Evolutionary conservation across 305 asterid genomes (phyloP).

Genomic region (Salvia sclarea): DNA sequence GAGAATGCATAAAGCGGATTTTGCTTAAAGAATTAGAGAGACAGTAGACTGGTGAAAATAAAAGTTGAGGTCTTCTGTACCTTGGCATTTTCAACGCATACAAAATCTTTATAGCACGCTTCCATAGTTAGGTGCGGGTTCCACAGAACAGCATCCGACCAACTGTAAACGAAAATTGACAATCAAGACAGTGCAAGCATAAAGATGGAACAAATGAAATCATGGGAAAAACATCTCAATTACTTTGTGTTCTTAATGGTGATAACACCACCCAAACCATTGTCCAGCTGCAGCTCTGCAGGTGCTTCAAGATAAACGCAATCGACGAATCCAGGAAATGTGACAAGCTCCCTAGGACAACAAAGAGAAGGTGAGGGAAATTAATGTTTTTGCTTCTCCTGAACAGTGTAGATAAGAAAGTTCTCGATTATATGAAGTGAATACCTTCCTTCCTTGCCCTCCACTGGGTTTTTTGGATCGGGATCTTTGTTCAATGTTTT

Average conservation of each 20-base stretch:
- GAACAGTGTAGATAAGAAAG: neutral
- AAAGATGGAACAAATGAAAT: constrained; percentile 9
- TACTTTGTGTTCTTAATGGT: constrained; percentile 87
- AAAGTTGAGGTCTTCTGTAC: constrained; percentile 41
- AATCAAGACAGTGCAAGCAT: constrained; percentile 5
- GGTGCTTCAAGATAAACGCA: constrained; percentile 92
- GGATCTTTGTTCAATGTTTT: constrained; percentile 87
- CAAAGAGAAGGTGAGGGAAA: constrained; percentile 20
- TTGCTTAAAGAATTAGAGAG: neutral
- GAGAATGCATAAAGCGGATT: constrained; percentile 8
- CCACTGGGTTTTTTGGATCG: constrained; percentile 87
- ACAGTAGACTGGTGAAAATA: neutral
- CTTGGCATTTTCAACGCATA: constrained; percentile 95
- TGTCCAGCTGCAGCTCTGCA: constrained; percentile 63
- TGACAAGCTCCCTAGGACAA: constrained; percentile 66
- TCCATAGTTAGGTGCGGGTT: constrained; percentile 91
- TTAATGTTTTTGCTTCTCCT: neutral
- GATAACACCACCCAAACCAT: constrained; percentile 76
- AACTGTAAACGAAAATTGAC: constrained; percentile 44
- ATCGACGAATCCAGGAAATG: constrained; percentile 97
- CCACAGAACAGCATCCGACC: constrained; percentile 96
- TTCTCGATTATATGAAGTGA: constrained; percentile 30
- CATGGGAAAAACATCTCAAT: constrained; percentile 25
- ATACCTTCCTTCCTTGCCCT: constrained; percentile 86
- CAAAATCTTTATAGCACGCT: constrained; percentile 82